Evolutionary conservation across 495 filamentous ascomycete species (phyloP).

Genomic region (Articulospora tetracladia): DNA sequence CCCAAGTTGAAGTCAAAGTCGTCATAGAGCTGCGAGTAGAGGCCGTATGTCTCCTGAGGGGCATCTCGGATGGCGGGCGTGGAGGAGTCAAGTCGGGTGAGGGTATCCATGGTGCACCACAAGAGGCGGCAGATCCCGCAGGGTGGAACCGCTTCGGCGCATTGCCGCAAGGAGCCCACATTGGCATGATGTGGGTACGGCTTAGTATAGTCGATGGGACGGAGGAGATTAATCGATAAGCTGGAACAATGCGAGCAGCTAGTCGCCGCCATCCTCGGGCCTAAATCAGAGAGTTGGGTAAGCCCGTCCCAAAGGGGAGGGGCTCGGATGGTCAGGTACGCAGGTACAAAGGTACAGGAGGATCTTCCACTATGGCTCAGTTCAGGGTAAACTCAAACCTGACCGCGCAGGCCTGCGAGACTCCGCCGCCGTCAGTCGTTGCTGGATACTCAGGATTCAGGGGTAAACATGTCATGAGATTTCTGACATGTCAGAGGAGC

Average conservation of each 20-base stretch:
- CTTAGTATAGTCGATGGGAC: background rate
- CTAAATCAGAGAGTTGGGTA: no score
- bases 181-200: background rate
- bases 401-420: no score
- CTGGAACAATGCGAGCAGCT: background rate
- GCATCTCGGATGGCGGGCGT: background rate
- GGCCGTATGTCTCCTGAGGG: background rate
- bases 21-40: background rate
- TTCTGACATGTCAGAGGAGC: no score
- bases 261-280: no score
- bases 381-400: no score
- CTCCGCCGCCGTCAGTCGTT: no score
- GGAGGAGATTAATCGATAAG: background rate
- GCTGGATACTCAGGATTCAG: no score
- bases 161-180: background rate
- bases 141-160: background rate
- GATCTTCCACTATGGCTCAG: no score
- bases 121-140: background rate
- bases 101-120: conserved; percentile 1
- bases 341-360: no score
- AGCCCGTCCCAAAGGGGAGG: no score
- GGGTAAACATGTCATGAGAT: no score
- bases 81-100: background rate
- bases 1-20: conserved; percentile 4
- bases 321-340: no score